Evolutionary conservation across 106 monocot genomes (phyloP), one percentile per base, ranked within the genome.

Genomic region (Allium fistulosum): DNA sequence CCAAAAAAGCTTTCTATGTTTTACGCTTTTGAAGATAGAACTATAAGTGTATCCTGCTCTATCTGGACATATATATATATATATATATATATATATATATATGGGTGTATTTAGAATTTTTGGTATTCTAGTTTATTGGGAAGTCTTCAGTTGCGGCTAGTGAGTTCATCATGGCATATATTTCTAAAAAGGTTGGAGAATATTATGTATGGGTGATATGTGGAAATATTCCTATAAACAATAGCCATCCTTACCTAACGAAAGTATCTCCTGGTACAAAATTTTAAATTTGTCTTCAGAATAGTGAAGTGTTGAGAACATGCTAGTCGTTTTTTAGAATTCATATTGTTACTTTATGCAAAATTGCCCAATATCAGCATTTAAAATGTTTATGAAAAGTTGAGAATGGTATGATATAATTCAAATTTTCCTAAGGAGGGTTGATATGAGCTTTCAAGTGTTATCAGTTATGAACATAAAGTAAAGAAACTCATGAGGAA

Each of bases 201-300:
- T 91, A 96, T 75, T 83, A 88, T 26, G 76, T 96, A 63, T 71
- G 75, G 73, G 77, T 88, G 8, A 79, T 72, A 26, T 96, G 91
- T 77, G 91, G 91, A 68, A 96, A 96, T 68, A 80, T 96, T 37
- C 80, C 83, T 49, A 22, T 91, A 60, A 91, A 91, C 53, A 66
- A 76, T 82, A 91, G 76, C 10, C 76, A 59, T n/a, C 61, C 91
- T 56, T 91, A 77, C 62, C 48, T 46, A 11, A 80, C 86, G 88
- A 76, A 65, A 62, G 88, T 80, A 78, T 83, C 66, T 48, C 80
- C 95, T 81, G 91, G 95, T 96, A 57, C 1, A 1, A 22, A 22
- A 22, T 22, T 22, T 22, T 22, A 22, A 0, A 22, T 22, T 22
- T 22, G 22, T 22, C 22, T 22, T 22, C 22, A 22, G 0, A 22